Conservation (phyloP, 352 stramenopile genomes). For the Phytophthora rubi region DNA sequence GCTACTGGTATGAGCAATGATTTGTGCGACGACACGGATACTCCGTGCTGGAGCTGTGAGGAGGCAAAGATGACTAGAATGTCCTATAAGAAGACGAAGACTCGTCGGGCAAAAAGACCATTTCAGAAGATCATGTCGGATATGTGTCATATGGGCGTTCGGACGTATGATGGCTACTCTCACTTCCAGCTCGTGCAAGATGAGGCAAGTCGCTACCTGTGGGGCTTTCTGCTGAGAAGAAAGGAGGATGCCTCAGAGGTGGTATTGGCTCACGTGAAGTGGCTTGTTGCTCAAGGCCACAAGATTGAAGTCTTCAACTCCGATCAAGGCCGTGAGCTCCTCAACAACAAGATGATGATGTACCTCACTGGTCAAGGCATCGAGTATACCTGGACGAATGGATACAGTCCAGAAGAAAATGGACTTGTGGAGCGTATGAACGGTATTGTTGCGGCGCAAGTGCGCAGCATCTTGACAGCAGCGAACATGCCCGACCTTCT, state of each 20-base stretch:
- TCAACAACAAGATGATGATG: neutral
- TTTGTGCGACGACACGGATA: neutral
- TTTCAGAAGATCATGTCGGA: conserved; percentile 27
- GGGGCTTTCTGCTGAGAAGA: neutral
- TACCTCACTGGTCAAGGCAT: neutral
- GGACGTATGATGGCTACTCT: conserved; percentile 3
- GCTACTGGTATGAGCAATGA: neutral
- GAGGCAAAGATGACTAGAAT: conserved; percentile 12
- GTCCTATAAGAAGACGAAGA: conserved; percentile 11
- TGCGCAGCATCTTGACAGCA: neutral
- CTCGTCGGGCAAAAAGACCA: neutral
- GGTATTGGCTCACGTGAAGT: neutral
- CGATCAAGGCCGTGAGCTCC: neutral
- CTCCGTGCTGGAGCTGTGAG: conserved; percentile 9
- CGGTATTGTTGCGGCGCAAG: neutral
- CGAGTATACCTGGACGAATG: neutral
- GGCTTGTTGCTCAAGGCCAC: neutral
- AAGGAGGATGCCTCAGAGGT: neutral
- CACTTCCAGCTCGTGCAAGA: conserved; percentile 16
- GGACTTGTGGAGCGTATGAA: neutral
- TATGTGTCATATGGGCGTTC: conserved; percentile 10
- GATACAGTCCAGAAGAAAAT: neutral
- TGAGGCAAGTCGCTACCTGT: neutral
- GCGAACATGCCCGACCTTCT: neutral
- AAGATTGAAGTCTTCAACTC: neutral